A percentile compares a stretch with the other conserved stretches of the same genome.
Conservation (phyloP, 1,139 yeast species). For the Blastobotrys apis region DNA sequence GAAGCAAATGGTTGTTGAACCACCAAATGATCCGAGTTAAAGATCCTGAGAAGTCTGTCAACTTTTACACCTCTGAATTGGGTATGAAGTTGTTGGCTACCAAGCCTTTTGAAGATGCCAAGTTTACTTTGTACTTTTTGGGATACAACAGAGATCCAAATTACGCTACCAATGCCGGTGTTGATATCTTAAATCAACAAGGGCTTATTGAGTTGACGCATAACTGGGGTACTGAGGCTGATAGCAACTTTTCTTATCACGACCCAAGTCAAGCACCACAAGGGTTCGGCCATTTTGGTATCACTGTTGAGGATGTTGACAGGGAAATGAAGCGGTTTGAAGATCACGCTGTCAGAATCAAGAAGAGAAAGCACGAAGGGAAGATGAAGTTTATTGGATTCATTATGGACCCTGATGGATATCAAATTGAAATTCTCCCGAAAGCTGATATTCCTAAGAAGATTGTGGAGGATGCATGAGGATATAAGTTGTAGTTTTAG, state of each 20-base stretch:
- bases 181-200: constrained; percentile 42
- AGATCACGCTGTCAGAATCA: constrained; percentile 41
- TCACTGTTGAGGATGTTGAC: constrained; percentile 64
- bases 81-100: constrained; percentile 72
- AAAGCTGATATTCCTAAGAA: constrained; percentile 29
- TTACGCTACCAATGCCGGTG: constrained; percentile 28
- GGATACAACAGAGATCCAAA: constrained; percentile 52
- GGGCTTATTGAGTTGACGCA: constrained; percentile 84
- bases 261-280: constrained; percentile 75
- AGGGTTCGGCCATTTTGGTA: constrained; percentile 85
- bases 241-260: constrained; percentile 69
- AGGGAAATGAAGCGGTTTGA: constrained; percentile 51
- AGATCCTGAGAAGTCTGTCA: constrained; percentile 71
- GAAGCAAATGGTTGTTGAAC: constrained; percentile 58
- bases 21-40: constrained; percentile 92
- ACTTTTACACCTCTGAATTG: constrained; percentile 69
- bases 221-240: constrained; percentile 91
- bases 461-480: no score
- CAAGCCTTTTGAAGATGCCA: constrained; percentile 57
- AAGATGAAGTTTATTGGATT: constrained; percentile 65
- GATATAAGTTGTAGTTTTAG: no score
- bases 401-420: constrained; percentile 89
- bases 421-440: constrained; percentile 70
- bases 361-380: constrained; percentile 54
- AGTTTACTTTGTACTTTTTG: constrained; percentile 80